Evolutionary conservation across 192 early-diverging fungal species (phyloP).

Genomic region (Anaeromyces robustus): DNA sequence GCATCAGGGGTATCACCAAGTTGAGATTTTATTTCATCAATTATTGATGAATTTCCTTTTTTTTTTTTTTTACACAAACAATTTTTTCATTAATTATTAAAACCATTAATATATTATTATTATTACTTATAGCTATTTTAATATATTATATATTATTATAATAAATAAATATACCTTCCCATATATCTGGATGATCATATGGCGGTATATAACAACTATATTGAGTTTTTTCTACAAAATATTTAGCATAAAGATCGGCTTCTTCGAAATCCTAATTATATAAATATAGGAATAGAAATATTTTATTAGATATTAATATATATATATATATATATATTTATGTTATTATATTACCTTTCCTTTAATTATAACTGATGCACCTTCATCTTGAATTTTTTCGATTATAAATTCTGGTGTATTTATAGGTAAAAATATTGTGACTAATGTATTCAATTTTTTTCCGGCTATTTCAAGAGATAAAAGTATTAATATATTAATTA

Average conservation of each 20-base stretch:
- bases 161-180: conserved; percentile 22
- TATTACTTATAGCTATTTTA: too few relatives aligned
- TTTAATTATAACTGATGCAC: conserved; percentile 25
- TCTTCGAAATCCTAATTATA: conserved; percentile 1
- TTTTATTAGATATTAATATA: conserved; percentile 12
- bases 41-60: conserved; percentile 25
- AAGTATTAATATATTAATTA: too few relatives aligned
- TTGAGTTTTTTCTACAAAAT: not conserved
- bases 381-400: conserved; percentile 41
- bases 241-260: not conserved
- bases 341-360: conserved; percentile 30
- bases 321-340: conserved; percentile 17
- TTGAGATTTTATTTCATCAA: conserved; percentile 46
- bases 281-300: not conserved
- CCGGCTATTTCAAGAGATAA: conserved; percentile 21
- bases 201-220: conserved; percentile 31
- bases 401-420: conserved; percentile 22
- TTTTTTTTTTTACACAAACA: too few relatives aligned
- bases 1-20: conserved; percentile 40
- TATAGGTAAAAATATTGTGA: conserved; percentile 38
- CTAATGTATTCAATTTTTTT: conserved; percentile 35
- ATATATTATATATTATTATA: too few relatives aligned
- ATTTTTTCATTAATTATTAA: too few relatives aligned
- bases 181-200: conserved; percentile 35
- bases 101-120: too few relatives aligned